A percentile compares a stretch with the other conserved stretches of the same genome.
Evolutionary conservation across 495 filamentous ascomycete genomes (phyloP).

Genomic region (Neohortaea acidophila): DNA sequence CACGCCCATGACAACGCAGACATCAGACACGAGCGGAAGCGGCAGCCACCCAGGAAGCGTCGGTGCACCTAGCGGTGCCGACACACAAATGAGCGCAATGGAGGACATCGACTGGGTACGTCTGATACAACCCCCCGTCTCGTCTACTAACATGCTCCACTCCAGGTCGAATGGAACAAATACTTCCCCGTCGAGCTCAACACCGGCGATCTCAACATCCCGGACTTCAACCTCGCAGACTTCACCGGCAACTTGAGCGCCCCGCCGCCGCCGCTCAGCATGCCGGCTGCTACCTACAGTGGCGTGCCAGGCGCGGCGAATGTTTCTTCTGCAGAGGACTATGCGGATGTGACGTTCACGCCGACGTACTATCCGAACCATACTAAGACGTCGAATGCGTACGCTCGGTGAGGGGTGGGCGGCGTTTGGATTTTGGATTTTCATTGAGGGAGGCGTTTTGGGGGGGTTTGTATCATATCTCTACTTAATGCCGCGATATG

Average conservation of each 20-base stretch:
- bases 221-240: constrained; percentile 11
- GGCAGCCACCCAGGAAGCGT: constrained; percentile 6
- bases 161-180: constrained; percentile 16
- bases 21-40: constrained; percentile 1
- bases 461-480: no score
- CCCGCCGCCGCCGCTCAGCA: no score
- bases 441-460: no score
- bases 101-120: constrained; percentile 19
- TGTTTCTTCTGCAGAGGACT: constrained; percentile 4
- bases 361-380: constrained; percentile 8
- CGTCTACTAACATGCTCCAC: not conserved
- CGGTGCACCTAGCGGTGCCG: not conserved
- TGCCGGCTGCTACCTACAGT: constrained; percentile 1
- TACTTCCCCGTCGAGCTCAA: constrained; percentile 15
- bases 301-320: not conserved
- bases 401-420: not conserved
- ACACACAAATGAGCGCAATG: constrained; percentile 7
- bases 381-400: not conserved
- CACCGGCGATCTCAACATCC: constrained; percentile 15
- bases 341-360: constrained; percentile 12
- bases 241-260: constrained; percentile 8
- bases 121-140: not conserved
- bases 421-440: no score
- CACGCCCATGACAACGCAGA: no score
- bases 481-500: no score